Conservation (phyloP, 2,329 filamentous ascomycete genomes). For the Mariannaea elegans region DNA sequence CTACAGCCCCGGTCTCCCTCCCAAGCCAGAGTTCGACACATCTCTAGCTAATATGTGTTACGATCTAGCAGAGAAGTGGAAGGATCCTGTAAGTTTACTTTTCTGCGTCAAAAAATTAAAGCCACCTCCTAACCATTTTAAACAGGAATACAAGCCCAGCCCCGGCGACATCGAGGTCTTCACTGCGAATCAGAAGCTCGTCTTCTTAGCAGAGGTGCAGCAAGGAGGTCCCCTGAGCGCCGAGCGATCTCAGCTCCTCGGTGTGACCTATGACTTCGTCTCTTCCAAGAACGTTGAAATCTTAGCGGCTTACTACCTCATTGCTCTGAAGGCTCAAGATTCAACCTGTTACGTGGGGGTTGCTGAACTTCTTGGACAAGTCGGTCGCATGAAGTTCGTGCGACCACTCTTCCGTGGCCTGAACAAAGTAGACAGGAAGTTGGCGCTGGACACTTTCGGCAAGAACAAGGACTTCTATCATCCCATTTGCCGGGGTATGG, state of each 20-base stretch:
- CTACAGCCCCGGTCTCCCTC: conserved; percentile 86
- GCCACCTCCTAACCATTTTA: conserved; percentile 37
- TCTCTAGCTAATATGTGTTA: conserved; percentile 88
- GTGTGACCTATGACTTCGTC: conserved; percentile 75
- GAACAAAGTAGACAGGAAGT: conserved; percentile 74
- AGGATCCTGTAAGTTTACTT: conserved; percentile 60
- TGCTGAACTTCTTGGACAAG: conserved; percentile 77
- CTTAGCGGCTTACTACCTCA: conserved; percentile 78
- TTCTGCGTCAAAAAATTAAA: conserved; percentile 19
- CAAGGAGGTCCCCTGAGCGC: conserved; percentile 68
- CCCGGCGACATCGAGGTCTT: conserved; percentile 76
- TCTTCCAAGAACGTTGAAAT: conserved; percentile 89
- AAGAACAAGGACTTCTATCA: conserved; percentile 94
- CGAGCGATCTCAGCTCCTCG: conserved; percentile 75
- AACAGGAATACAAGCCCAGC: conserved; percentile 68
- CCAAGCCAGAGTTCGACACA: conserved; percentile 92
- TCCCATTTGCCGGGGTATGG: conserved; percentile 86
- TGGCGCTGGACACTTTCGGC: conserved; percentile 85
- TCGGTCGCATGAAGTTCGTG: conserved; percentile 98
- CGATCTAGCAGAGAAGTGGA: conserved; percentile 82
- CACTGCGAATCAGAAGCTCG: conserved; percentile 87
- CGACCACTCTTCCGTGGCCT: conserved; percentile 82
- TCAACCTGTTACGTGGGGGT: conserved; percentile 74
- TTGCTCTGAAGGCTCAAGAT: conserved; percentile 81
- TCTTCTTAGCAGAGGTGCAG: conserved; percentile 86